phyloP scores from a whole-genome alignment of 441 rosid genomes.

The Biscutella laevigata region DNA sequence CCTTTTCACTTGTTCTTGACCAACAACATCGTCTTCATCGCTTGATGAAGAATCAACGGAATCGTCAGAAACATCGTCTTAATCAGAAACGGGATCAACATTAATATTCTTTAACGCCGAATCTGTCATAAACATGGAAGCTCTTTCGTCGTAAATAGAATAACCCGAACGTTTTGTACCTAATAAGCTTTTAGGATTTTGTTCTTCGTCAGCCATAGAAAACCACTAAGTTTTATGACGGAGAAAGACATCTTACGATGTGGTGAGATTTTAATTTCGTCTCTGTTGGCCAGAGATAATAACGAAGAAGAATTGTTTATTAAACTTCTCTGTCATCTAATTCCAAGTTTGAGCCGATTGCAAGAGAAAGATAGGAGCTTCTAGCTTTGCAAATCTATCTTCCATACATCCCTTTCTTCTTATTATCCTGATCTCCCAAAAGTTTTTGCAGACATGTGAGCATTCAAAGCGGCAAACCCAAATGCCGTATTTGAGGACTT shows the following conservation, averaged over 20 bases:
- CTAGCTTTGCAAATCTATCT: background rate
- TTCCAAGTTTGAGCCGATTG: constrained; percentile 1
- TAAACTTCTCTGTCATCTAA: background rate
- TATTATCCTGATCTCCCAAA: constrained; percentile 10
- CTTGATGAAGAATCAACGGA: too few species aligned
- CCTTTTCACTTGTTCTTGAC: too few species aligned
- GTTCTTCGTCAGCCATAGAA: too few species aligned
- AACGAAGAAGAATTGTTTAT: constrained; percentile 1
- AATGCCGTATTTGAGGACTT: constrained; percentile 92
- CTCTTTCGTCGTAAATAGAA: too few species aligned
- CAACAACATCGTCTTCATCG: too few species aligned
- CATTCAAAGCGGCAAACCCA: constrained; percentile 98
- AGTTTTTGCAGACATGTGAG: constrained; percentile 74
- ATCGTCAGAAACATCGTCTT: too few species aligned
- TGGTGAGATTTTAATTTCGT: constrained; percentile 41
- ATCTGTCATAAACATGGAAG: too few species aligned
- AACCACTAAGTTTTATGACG: too few species aligned
- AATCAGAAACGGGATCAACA: too few species aligned
- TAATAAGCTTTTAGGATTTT: too few species aligned
- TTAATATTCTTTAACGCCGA: too few species aligned
- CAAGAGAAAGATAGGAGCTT: background rate
- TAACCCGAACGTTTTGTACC: too few species aligned
- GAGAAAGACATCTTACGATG: constrained; percentile 81
- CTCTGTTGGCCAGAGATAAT: background rate
- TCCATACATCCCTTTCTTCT: background rate